These are phyloP conservation scores for Persicaria maculosa DNA, from an alignment of 148 eudicot genomes.

Conservation along the genomic window DNA sequence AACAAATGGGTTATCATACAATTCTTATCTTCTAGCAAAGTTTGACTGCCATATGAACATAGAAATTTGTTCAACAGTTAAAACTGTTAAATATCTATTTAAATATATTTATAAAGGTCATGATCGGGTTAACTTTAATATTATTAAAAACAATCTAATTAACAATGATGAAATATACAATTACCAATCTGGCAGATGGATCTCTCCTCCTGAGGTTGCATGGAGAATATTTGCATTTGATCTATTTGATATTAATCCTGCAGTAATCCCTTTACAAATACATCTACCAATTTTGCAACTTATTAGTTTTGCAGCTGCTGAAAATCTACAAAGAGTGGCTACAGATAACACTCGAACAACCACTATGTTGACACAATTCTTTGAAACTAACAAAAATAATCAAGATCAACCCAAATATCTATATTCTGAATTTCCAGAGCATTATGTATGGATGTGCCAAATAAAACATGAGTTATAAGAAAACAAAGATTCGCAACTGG, in stretches of 20 bases:
- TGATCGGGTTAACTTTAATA: too few relatives aligned
- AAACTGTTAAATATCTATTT: too few relatives aligned
- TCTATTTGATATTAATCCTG: not conserved
- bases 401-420: not conserved
- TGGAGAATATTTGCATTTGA: not conserved
- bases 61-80: too few relatives aligned
- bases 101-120: too few relatives aligned
- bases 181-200: not conserved
- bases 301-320: not conserved
- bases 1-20: too few relatives aligned
- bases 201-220: not conserved
- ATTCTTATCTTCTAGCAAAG: too few relatives aligned
- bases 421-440: not conserved
- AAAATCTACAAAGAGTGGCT: not conserved
- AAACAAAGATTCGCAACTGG: not conserved
- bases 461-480: too few relatives aligned
- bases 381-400: not conserved
- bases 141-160: not conserved
- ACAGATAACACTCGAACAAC: too few relatives aligned
- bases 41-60: too few relatives aligned
- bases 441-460: too few relatives aligned
- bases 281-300: not conserved
- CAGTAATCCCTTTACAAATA: not conserved
- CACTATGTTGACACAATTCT: not conserved
- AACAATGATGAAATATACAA: not conserved